Evolutionary conservation across 164 flowering plant genomes (phyloP), one percentile per base, ranked within the genome.

Genomic region (Cinnamomum chago): DNA sequence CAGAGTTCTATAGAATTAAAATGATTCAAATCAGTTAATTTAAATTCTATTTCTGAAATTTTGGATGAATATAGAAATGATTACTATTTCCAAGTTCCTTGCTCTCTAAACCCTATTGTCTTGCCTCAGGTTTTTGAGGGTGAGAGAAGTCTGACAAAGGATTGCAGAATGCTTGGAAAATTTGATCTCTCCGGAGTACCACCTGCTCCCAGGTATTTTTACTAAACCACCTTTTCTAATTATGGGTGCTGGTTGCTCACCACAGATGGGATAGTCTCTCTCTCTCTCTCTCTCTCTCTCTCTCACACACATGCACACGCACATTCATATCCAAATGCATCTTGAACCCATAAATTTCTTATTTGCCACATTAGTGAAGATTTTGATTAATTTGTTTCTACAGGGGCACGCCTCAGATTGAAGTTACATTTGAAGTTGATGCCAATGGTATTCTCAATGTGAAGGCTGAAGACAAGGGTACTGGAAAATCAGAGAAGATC

Each of bases 141-240:
- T 80, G 98, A 93, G 82, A 89, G 98, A 83, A 92, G 95, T 87
- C 86, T 93, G 23, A 92, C 95, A n/a, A 92, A 90, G 80, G 97
- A 92, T 67, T 89, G 93, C 33, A 84, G 95, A 79, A 73, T 76
- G 47, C 91, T 92, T 24, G 97, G 97, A 25, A 92, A 88, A 75
- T 92, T 92, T 64, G 93, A 90, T 75, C 88, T 92, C n/a, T 65
- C 82, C 69, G 95, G 95, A 74, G 85, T 92, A 62, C 82, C 97
- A 33, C 97, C 97, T 47, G 90, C 97, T 71, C 97, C 97, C 76
- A 88, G 97, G 97, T 92, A 70, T 62, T 82, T 33, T 22, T 20
- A 30, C n/a, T 1, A 55, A 55, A 55, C 7, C 60, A 17, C n/a
- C 60, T 52, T 13, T 15, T 13, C 58, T 52, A 52, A 52, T 30